A percentile compares a stretch with the other conserved stretches of the same genome.
Conservation (phyloP, 1,139 yeast species). For the Yamadazyma dendronema region DNA sequence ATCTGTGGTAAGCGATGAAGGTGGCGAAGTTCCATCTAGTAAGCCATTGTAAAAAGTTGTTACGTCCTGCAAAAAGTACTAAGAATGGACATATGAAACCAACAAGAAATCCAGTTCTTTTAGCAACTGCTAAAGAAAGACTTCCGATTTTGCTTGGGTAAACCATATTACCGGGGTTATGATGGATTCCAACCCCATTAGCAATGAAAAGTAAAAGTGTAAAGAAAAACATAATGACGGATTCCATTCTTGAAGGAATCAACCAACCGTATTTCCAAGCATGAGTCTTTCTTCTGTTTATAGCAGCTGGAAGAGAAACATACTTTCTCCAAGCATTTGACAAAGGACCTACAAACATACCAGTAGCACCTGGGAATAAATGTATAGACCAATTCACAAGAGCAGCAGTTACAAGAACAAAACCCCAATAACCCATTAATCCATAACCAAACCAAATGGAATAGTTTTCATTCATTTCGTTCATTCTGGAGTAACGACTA, state of each 20-base stretch:
- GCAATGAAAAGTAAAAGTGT: slow-evolving; percentile 44
- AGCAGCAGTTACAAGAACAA: slow-evolving; percentile 40
- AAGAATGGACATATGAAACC: slow-evolving; percentile 25
- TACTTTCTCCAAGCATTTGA: slow-evolving; percentile 29
- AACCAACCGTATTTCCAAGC: slow-evolving; percentile 20
- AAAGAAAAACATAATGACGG: slow-evolving; percentile 36
- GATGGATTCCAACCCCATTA: slow-evolving; percentile 21
- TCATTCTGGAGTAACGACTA: slow-evolving; percentile 4
- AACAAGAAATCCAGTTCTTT: slow-evolving; percentile 31
- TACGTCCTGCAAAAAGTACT: slow-evolving; percentile 32
- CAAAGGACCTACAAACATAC: slow-evolving; percentile 23
- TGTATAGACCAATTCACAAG: slow-evolving; percentile 44
- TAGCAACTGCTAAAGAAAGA: slow-evolving; percentile 21
- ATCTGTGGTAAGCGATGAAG: slow-evolving; percentile 29
- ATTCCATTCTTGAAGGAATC: slow-evolving; percentile 30
- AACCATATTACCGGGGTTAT: slow-evolving; percentile 22
- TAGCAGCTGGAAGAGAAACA: slow-evolving; percentile 32
- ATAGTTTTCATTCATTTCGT: slow-evolving; percentile 11
- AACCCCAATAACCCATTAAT: slow-evolving; percentile 47
- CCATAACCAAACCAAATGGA: slow-evolving; percentile 51
- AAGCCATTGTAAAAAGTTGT: slow-evolving; percentile 31
- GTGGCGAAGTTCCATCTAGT: slow-evolving; percentile 33
- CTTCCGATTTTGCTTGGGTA: slow-evolving; percentile 13
- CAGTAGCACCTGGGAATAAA: slow-evolving; percentile 27
- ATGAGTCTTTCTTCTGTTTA: slow-evolving; percentile 23